These are phyloP conservation scores for Graphium sp. DNA, from an alignment of 2,329 filamentous ascomycete species.

Conservation along the genomic window DNA sequence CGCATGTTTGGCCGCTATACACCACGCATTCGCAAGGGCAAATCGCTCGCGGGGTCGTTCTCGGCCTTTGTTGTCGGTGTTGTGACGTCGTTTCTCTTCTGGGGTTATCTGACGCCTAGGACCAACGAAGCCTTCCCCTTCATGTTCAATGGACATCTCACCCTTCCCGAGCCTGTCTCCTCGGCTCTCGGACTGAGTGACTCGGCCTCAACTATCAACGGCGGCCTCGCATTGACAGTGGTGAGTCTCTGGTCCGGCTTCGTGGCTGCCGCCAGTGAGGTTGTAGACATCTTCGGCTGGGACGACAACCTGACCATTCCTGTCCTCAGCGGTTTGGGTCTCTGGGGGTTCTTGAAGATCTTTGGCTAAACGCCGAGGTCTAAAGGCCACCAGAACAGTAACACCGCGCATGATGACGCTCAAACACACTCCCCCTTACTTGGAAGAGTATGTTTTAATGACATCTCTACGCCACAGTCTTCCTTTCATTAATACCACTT, in stretches of 20 bases:
- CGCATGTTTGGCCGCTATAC: conserved; percentile 82
- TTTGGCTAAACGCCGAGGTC: too few relatives aligned
- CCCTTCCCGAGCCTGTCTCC: conserved; percentile 45
- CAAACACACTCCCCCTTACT: too few relatives aligned
- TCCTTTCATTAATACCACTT: too few relatives aligned
- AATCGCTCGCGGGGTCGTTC: conserved; percentile 77
- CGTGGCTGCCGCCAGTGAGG: conserved; percentile 75
- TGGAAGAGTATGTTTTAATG: too few relatives aligned
- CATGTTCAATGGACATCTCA: conserved; percentile 65
- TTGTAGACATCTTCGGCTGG: conserved; percentile 81
- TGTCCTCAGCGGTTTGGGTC: conserved; percentile 69
- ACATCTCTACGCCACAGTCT: too few relatives aligned
- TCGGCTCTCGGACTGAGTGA: conserved; percentile 43
- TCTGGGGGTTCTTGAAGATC: conserved; percentile 81
- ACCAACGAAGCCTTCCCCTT: conserved; percentile 53
- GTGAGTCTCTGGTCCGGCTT: conserved; percentile 83
- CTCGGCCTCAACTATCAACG: conserved; percentile 44
- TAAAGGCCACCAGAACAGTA: too few relatives aligned
- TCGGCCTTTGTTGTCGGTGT: conserved; percentile 74
- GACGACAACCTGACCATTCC: conserved; percentile 98
- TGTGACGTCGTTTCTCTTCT: conserved; percentile 71
- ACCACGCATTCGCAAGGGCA: conserved; percentile 66
- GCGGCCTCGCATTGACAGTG: conserved; percentile 55
- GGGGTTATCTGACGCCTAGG: conserved; percentile 65
- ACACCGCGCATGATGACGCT: too few relatives aligned